phyloP scores from a whole-genome alignment of 192 early-diverging fungal genomes.

The Rhizoclosmatium globosum region DNA sequence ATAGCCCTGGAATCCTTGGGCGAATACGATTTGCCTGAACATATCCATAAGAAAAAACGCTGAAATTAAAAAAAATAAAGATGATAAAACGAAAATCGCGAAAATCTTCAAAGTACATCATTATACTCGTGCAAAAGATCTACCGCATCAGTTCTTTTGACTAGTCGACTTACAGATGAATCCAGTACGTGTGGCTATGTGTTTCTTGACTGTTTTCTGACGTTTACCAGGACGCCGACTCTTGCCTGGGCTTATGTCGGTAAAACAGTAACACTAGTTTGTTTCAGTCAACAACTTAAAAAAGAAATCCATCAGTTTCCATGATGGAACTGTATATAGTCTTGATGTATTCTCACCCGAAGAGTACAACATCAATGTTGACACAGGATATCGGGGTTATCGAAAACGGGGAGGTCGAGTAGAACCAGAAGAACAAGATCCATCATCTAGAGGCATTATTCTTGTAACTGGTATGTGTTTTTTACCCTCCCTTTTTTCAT shows the following conservation, averaged over 20 bases:
- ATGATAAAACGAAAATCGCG: too few relatives aligned
- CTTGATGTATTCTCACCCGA: conserved; percentile 43
- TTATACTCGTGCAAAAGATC: too few relatives aligned
- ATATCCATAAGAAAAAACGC: neutral
- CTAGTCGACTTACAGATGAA: too few relatives aligned
- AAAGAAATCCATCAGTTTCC: conserved; percentile 9
- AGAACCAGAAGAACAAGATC: conserved; percentile 29
- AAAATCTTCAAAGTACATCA: too few relatives aligned
- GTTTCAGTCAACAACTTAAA: too few relatives aligned
- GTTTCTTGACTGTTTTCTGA: too few relatives aligned
- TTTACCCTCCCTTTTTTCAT: neutral
- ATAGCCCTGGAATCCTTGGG: neutral
- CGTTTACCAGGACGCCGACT: too few relatives aligned
- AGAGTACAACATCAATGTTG: conserved; percentile 1
- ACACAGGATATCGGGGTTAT: neutral
- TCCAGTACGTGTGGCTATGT: too few relatives aligned
- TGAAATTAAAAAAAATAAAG: neutral
- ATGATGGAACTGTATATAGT: conserved; percentile 61
- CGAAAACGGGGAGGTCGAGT: conserved; percentile 19
- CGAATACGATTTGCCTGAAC: neutral
- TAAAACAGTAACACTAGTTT: too few relatives aligned
- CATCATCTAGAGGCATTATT: neutral
- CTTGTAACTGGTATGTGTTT: conserved; percentile 30
- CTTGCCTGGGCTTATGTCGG: too few relatives aligned
- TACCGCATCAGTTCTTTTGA: too few relatives aligned